Evolutionary conservation across 345 rosid species (phyloP), one percentile per base, ranked within the genome.

Genomic region (Barbarea vulgaris): DNA sequence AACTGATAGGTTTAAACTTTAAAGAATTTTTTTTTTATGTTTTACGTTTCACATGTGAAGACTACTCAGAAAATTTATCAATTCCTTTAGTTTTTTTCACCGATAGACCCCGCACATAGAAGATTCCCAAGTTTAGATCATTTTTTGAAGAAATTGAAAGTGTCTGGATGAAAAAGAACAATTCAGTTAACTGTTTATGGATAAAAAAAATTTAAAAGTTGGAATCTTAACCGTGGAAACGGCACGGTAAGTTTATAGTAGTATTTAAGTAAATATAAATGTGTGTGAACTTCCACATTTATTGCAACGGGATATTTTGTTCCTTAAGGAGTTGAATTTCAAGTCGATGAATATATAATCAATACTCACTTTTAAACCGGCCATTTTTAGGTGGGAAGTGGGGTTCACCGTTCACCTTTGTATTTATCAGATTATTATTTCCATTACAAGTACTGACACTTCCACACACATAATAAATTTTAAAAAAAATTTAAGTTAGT

Each of bases 301-400:
- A 77, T 55, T 71, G 54, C 11, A 18, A 31, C 3, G 48, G 59
- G 80, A 63, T 77, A 69, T 76, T 67, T 19, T 36, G 30, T 31
- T 27, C 1, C 7, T 9, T 44, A 34, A 34, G 5, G 33, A 44
- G 70, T 52, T 55, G 53, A 70, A 77, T 34, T 70, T 76, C 14
- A 70, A 77, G 57, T 77, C 21, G 66, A 18, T 64, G 66, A 46
- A 70, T 42, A 52, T 64, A 70, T 77, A 77, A 70, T 77, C 54
- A 77, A 77, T 77, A 70, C 76, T 47, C 67, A 77, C 76, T 77
- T 77, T 70, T 46, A 64, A 77, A 70, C 80, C 80, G 72, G 67
- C 76, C 80, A 77, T 64, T 55, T 70, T 77, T 77, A 77, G 80
- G 80, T 77, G 80, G 72, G 67, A 70, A 56, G 80, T 77, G 80